Percentiles rank a stretch among this genome's conserved stretches.
Conservation (phyloP, 1,284 basidiomycete species). For the Malassezia dermatis region DNA sequence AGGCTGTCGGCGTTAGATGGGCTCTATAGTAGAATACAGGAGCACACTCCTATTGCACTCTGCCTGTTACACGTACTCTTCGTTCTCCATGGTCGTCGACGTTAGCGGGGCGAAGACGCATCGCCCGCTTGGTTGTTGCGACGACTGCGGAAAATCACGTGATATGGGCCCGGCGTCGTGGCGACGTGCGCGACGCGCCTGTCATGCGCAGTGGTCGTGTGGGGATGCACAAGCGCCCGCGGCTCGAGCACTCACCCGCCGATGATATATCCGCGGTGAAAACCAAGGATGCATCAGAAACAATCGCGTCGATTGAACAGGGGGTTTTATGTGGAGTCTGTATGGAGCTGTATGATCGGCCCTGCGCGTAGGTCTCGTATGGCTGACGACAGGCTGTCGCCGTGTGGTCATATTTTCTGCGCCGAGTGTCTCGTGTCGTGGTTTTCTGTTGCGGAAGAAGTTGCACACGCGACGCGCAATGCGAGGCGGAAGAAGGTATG, state of each 20-base stretch:
- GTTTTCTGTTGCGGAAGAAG: slow-evolving; percentile 30
- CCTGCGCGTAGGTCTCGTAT: slow-evolving; percentile 10
- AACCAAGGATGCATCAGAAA: not conserved
- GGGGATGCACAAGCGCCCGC: slow-evolving; percentile 7
- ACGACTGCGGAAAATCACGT: slow-evolving; percentile 13
- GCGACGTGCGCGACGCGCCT: not conserved
- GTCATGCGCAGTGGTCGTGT: not conserved
- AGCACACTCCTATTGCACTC: slow-evolving; percentile 1
- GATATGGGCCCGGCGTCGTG: not conserved
- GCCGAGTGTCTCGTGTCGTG: slow-evolving; percentile 36
- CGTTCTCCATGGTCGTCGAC: slow-evolving; percentile 43
- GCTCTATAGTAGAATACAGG: too few relatives aligned
- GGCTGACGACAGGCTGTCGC: slow-evolving; percentile 23
- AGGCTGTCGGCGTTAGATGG: slow-evolving; percentile 26
- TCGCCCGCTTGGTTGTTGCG: not conserved
- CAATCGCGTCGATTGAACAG: not conserved
- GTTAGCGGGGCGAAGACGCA: not conserved
- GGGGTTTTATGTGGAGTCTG: slow-evolving; percentile 12
- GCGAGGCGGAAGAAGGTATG: slow-evolving; percentile 37
- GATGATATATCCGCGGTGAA: not conserved
- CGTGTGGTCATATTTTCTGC: slow-evolving; percentile 43
- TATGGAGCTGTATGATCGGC: slow-evolving; percentile 14
- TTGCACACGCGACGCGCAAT: slow-evolving; percentile 15
- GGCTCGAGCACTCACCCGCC: not conserved
- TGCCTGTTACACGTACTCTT: slow-evolving; percentile 32